Evolutionary conservation across 768 basidiomycete species (phyloP), one percentile per base, ranked within the genome.

Genomic region (Boletus eberwhitei): DNA sequence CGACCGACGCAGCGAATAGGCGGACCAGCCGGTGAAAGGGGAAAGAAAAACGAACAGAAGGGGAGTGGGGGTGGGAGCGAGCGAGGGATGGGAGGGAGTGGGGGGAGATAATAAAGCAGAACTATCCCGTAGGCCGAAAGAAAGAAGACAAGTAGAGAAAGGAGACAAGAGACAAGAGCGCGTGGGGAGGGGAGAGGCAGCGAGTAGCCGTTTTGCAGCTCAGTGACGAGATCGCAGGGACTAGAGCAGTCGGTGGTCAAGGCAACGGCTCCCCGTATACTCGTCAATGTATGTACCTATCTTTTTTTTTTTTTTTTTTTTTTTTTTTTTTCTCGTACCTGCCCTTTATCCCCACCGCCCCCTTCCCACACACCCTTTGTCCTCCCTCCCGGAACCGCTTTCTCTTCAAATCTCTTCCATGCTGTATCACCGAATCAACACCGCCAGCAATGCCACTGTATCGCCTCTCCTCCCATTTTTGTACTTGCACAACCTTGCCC

Each of bases 11-110:
- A 72, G 68, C 64, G 59, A 65, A 63, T 31, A 48, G 62, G 75
- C 83, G 83, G 85, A 71, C 85, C 84, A 85, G 84, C 84, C 84
- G 67, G 61, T 35, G 65, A 50, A 48, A 64, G 26, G 46, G 42
- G 40, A 42, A 43, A 29, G 37, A 26, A 34, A 44, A 38, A 12
- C 24, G 49, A 50, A 53, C 3, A 34, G n/a, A 49, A 35, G 40
- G 36, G 32, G n/a, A 12, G 38, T 24, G 31, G 21, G 16, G 22
- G 42, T n/a, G 31, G 31, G 31, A 31, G 52, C 24, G 48, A 35
- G 54, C 8, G 43, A 39, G 48, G 36, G 34, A 37, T 8, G 47
- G 29, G 12, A 19, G 50, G 36, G 39, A n/a, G 31, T 11, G 52
- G 24, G 26, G 39, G 22, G 35, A 41, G 50, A 54, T 54, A 54